A percentile compares a stretch with the other conserved stretches of the same genome.
phyloP scores from a whole-genome alignment of 805 yeast genomes.

The Priceomyces melissophilus region DNA sequence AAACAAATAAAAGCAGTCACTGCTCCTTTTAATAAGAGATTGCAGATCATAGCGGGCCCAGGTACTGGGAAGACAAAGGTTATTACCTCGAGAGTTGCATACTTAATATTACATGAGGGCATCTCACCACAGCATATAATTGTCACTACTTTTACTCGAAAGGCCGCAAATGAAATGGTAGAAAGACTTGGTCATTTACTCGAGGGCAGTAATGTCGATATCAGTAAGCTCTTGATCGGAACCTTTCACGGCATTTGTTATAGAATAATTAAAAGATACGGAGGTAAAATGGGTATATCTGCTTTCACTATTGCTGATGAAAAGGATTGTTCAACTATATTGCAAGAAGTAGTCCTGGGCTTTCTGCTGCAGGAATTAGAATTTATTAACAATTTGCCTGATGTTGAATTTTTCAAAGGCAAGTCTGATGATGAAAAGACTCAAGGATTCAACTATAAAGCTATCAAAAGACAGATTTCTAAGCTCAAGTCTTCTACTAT shows the following conservation, averaged over 20 bases:
- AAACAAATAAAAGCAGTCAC: slow-evolving; percentile 45
- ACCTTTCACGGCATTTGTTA: slow-evolving; percentile 87
- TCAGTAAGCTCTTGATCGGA: slow-evolving; percentile 61
- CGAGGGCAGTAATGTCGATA: slow-evolving; percentile 29
- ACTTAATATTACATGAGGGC: slow-evolving; percentile 49
- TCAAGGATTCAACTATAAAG: slow-evolving; percentile 38
- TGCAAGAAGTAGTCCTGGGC: slow-evolving; percentile 38
- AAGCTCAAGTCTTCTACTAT: slow-evolving; percentile 53
- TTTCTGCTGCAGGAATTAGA: slow-evolving; percentile 18
- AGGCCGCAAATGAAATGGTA: slow-evolving; percentile 84
- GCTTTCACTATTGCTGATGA: slow-evolving; percentile 61
- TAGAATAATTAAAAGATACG: slow-evolving; percentile 54
- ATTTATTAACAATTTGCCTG: slow-evolving; percentile 10
- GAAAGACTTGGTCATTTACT: slow-evolving; percentile 50
- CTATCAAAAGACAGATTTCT: slow-evolving; percentile 47
- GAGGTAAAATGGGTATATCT: slow-evolving; percentile 44
- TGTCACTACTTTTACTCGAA: slow-evolving; percentile 90
- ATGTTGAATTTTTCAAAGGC: slow-evolving; percentile 10
- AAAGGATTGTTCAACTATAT: slow-evolving; percentile 49
- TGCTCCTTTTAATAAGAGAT: slow-evolving; percentile 31
- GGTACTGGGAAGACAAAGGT: slow-evolving; percentile 82
- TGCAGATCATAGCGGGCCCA: slow-evolving; percentile 59
- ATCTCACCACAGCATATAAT: slow-evolving; percentile 62
- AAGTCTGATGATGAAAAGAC: slow-evolving; percentile 13
- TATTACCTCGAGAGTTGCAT: slow-evolving; percentile 73